These are phyloP conservation scores for Leishmania mexicana DNA, from an alignment of 208 protist genomes.

Conservation along the genomic window DNA sequence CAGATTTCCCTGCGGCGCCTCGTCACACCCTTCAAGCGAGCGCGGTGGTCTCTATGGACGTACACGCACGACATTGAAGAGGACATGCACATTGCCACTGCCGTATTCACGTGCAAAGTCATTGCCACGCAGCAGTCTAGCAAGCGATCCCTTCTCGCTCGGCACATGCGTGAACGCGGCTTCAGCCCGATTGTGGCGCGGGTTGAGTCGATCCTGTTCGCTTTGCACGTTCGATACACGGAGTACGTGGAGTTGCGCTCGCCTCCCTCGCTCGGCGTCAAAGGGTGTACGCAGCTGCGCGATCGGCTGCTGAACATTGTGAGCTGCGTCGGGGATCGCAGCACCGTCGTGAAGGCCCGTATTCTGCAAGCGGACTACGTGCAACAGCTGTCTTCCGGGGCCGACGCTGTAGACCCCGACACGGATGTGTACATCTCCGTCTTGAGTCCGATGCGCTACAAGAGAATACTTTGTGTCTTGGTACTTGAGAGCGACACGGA, in stretches of 20 bases:
- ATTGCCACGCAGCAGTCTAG: slow-evolving; percentile 35
- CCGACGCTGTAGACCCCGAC: slow-evolving; percentile 15
- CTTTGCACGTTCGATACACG: slow-evolving; percentile 43
- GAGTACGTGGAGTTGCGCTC: slow-evolving; percentile 47
- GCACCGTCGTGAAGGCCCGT: slow-evolving; percentile 35
- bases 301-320: slow-evolving; percentile 51
- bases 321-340: slow-evolving; percentile 49
- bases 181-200: slow-evolving; percentile 36
- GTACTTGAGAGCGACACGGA: slow-evolving; percentile 43
- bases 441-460: slow-evolving; percentile 43
- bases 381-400: slow-evolving; percentile 35
- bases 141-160: slow-evolving; percentile 6
- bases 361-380: slow-evolving; percentile 34
- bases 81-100: slow-evolving; percentile 68
- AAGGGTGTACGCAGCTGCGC: slow-evolving; percentile 45
- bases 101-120: slow-evolving; percentile 66
- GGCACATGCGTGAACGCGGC: slow-evolving; percentile 24
- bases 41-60: slow-evolving; percentile 15
- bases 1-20: slow-evolving; percentile 34
- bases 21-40: slow-evolving; percentile 37
- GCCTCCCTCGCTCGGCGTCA: slow-evolving; percentile 47
- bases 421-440: slow-evolving; percentile 41
- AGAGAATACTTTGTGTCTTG: slow-evolving; percentile 48
- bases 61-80: slow-evolving; percentile 48
- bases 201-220: slow-evolving; percentile 62